A percentile compares a stretch with the other conserved stretches of the same genome.
Conservation (phyloP, 257 asterid species). For the Petunia secreta region DNA sequence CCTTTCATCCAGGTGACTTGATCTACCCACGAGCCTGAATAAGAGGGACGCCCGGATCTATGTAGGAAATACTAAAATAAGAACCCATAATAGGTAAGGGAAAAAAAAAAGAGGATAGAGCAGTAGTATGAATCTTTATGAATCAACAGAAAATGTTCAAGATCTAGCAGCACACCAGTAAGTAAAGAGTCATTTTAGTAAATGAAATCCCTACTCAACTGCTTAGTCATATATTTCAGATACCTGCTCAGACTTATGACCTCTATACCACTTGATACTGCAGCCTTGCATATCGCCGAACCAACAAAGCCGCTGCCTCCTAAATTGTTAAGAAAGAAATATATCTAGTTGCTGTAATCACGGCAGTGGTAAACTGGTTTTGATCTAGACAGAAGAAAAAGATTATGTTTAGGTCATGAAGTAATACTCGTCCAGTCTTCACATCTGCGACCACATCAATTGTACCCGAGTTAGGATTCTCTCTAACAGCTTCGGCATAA, state of each 20-base stretch:
- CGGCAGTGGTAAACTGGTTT: not conserved
- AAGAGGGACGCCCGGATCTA: constrained; percentile 87
- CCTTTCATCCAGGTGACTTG: constrained; percentile 97
- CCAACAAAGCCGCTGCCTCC: constrained; percentile 99
- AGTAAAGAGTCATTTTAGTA: not conserved
- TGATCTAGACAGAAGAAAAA: constrained; percentile 18
- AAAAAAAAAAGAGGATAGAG: not conserved
- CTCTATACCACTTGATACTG: constrained; percentile 92
- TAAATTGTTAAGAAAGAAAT: constrained; percentile 50
- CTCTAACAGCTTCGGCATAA: constrained; percentile 54
- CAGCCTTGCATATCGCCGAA: constrained; percentile 97
- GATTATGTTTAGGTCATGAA: constrained; percentile 18
- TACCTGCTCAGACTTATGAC: constrained; percentile 98
- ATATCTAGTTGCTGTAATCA: not conserved
- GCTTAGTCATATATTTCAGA: too few relatives aligned
- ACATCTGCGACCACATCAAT: constrained; percentile 91
- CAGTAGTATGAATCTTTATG: constrained; percentile 5
- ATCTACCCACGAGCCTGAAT: constrained; percentile 82
- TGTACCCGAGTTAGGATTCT: constrained; percentile 46
- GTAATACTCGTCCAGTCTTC: constrained; percentile 74
- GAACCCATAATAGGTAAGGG: not conserved
- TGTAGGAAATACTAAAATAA: constrained; percentile 24
- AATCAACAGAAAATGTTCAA: constrained; percentile 18
- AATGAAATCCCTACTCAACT: not conserved
- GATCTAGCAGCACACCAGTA: not conserved